A percentile compares a stretch with the other conserved stretches of the same genome.
Conservation (phyloP, 2,329 filamentous ascomycete genomes). For the Penicillium sclerotigenum region DNA sequence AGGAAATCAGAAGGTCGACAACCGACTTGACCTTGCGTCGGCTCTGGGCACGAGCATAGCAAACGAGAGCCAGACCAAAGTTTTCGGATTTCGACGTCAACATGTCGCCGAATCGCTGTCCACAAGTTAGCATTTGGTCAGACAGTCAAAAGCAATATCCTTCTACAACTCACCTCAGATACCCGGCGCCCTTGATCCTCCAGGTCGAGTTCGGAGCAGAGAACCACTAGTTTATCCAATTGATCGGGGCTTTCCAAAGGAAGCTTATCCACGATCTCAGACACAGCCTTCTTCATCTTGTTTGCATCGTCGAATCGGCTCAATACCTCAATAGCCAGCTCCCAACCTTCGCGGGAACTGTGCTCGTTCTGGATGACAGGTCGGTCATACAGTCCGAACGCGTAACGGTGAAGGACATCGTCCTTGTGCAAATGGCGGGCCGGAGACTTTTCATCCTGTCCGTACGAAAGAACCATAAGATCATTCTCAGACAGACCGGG, state of each 20-base stretch:
- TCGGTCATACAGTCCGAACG: conserved; percentile 56
- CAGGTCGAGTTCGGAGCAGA: conserved; percentile 76
- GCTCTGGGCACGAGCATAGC: conserved; percentile 82
- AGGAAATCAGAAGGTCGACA: conserved; percentile 79
- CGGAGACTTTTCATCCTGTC: conserved; percentile 52
- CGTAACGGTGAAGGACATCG: conserved; percentile 72
- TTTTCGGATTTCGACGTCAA: conserved; percentile 69
- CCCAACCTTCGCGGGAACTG: conserved; percentile 70
- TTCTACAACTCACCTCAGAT: conserved; percentile 64
- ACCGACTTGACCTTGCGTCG: conserved; percentile 77
- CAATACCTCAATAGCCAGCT: conserved; percentile 78
- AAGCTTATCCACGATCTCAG: conserved; percentile 70
- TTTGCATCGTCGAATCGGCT: conserved; percentile 73
- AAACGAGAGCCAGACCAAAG: conserved; percentile 84
- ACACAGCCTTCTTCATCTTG: conserved; percentile 69
- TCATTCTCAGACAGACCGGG: conserved; percentile 73
- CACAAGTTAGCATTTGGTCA: conserved; percentile 15
- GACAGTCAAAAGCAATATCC: neutral
- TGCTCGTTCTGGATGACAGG: conserved; percentile 33
- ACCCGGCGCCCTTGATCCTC: conserved; percentile 73
- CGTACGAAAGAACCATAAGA: conserved; percentile 74
- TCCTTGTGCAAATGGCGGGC: conserved; percentile 66
- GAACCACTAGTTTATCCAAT: conserved; percentile 76
- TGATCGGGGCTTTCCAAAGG: conserved; percentile 66
- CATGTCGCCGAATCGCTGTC: conserved; percentile 75